Evolutionary conservation across 148 eudicot species (phyloP), one percentile per base, ranked within the genome.

Genomic region (Diospyros kaki): DNA sequence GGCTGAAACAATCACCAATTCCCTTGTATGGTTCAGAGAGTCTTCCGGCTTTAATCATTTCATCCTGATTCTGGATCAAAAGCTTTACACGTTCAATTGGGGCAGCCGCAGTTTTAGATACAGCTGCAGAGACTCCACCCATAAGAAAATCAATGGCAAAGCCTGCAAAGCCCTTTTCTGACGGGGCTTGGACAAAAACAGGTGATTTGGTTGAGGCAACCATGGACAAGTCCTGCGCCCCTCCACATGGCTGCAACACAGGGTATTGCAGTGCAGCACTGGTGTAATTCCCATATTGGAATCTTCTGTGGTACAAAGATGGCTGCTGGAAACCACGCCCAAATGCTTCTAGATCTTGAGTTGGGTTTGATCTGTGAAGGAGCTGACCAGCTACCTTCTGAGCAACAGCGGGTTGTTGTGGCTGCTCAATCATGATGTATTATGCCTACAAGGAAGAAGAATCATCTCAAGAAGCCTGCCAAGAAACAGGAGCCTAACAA

Each of bases 81-180:
- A 77, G 75, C 51, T 77, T 77, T 53, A 77, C 75, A 53, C 80
- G 80, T 59, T 77, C 80, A 77, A 77, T 77, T n/a, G 80, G 76
- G 6, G 80, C 75, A 56, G 76, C 75, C 38, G 80, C 80, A 51
- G 76, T 78, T 61, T 71, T 78, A 11, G 80, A 72, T 5, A 78
- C 80, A 64, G 80, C 80, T 10, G 80, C 80, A 65, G 83, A 80
- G 61, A 76, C 83, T 46, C 83, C 83, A 17, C 79, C 83, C 79
- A 80, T 80, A 56, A 81, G 74, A 76, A 81, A 81, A 76, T 81
- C 83, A 72, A 77, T 72, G 18, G 64, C 68, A 66, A 80, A 80
- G 58, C 79, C 58, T 2, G 73, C 58, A 40, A 81, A 58, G 46
- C 83, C 80, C 66, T 81, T 81, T 62, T 81, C 83, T 1, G 79